Evolutionary conservation across 1,284 basidiomycete species (phyloP).

Genomic region (Acaromyces ingoldii): DNA sequence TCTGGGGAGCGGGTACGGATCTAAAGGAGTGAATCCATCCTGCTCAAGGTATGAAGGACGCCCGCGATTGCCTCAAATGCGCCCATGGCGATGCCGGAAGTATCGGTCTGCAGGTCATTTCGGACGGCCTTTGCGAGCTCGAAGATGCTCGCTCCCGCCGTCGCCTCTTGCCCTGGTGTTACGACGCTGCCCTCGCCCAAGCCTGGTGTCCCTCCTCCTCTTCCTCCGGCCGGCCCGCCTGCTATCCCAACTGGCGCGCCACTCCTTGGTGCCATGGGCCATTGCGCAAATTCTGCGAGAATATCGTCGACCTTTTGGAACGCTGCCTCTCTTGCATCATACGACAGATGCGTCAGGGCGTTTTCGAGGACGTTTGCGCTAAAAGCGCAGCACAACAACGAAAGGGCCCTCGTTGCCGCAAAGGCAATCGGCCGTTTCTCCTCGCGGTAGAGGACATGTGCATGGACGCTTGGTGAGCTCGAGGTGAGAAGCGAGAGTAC

Average conservation of each 20-base stretch:
- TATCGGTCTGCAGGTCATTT: slow-evolving; percentile 24
- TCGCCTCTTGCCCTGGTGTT: slow-evolving; percentile 14
- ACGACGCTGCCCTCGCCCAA: slow-evolving; percentile 13
- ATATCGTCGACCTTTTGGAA: slow-evolving; percentile 43
- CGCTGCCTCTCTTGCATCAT: slow-evolving; percentile 38
- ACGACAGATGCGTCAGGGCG: slow-evolving; percentile 42
- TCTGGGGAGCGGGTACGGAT: background rate
- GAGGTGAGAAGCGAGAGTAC: slow-evolving; percentile 38
- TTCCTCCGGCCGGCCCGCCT: slow-evolving; percentile 17
- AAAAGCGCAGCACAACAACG: slow-evolving; percentile 42
- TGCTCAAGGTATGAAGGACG: slow-evolving; percentile 35
- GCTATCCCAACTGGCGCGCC: slow-evolving; percentile 21
- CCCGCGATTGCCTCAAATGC: slow-evolving; percentile 47
- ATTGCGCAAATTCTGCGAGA: slow-evolving; percentile 39
- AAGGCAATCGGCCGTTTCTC: slow-evolving; percentile 24
- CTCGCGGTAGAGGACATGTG: slow-evolving; percentile 36
- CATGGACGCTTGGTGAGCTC: slow-evolving; percentile 24
- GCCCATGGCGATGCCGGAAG: slow-evolving; percentile 16
- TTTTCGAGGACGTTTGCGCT: slow-evolving; percentile 48
- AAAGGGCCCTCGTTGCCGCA: slow-evolving; percentile 39
- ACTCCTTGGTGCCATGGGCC: slow-evolving; percentile 45
- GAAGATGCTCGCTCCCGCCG: slow-evolving; percentile 22
- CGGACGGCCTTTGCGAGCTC: slow-evolving; percentile 38
- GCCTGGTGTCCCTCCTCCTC: slow-evolving; percentile 7
- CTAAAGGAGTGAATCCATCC: slow-evolving; percentile 38